These are phyloP conservation scores for Puccinellia tenuiflora DNA, from an alignment of 176 grass and related monocot species.

Conservation along the genomic window DNA sequence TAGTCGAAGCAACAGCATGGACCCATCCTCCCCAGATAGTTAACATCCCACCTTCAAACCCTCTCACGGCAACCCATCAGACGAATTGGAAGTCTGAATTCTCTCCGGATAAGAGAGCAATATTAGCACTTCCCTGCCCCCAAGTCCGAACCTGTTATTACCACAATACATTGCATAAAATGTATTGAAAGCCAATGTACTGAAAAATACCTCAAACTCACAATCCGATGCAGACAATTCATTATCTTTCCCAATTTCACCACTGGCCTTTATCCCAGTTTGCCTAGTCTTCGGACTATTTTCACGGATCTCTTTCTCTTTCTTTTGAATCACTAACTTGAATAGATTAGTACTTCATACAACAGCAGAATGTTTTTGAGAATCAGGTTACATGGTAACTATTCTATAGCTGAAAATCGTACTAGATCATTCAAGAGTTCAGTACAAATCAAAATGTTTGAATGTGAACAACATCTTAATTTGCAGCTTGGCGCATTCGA, in stretches of 20 bases:
- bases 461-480: slow-evolving; percentile 13
- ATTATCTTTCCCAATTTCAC: not conserved
- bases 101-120: too few relatives aligned
- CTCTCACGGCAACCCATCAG: too few relatives aligned
- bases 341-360: not conserved
- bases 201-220: not conserved
- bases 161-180: too few relatives aligned
- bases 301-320: not conserved
- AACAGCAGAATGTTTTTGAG: not conserved
- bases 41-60: too few relatives aligned
- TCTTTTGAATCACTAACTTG: not conserved
- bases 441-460: slow-evolving; percentile 15
- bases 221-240: not conserved
- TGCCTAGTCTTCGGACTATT: too few relatives aligned
- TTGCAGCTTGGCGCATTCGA: slow-evolving; percentile 20
- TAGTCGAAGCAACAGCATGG: too few relatives aligned
- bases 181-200: not conserved
- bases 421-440: not conserved
- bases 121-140: too few relatives aligned
- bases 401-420: not conserved
- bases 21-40: too few relatives aligned
- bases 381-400: not conserved
- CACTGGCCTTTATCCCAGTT: too few relatives aligned
- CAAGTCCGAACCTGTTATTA: too few relatives aligned
- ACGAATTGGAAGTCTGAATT: too few relatives aligned